Evolutionary conservation across 2,329 filamentous ascomycete genomes (phyloP).

Genomic region (Fusarium sterilihyphosum): DNA sequence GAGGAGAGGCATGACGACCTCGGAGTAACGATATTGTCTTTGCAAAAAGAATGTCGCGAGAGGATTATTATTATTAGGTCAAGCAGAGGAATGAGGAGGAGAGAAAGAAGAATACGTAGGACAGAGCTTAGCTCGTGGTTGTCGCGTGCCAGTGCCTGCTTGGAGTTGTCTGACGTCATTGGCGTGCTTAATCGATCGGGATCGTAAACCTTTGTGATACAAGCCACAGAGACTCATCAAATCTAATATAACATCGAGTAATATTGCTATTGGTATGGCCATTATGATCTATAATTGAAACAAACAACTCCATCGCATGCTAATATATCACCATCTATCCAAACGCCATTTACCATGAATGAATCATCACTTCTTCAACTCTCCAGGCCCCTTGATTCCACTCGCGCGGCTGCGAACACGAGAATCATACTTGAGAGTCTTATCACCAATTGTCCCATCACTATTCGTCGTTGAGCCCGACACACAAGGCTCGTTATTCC

Average conservation of each 20-base stretch:
- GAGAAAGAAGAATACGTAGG: background rate
- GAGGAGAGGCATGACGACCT: conserved; percentile 33
- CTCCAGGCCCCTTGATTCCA: conserved; percentile 28
- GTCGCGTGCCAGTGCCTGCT: conserved; percentile 32
- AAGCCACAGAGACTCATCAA: background rate
- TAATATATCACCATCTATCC: background rate
- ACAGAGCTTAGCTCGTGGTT: background rate
- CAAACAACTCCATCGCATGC: background rate
- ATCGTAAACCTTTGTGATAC: background rate
- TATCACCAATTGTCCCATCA: conserved; percentile 29
- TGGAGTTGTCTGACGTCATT: conserved; percentile 29
- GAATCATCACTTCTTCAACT: conserved; percentile 17
- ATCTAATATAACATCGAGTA: background rate
- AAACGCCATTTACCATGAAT: conserved; percentile 1
- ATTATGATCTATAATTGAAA: background rate
- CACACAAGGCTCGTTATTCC: conserved; percentile 32
- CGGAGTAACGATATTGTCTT: background rate
- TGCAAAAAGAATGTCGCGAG: background rate
- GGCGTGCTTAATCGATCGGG: conserved; percentile 13
- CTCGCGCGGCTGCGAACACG: conserved; percentile 34
- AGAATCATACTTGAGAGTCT: conserved; percentile 28
- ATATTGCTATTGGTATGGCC: background rate
- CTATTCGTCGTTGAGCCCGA: conserved; percentile 30
- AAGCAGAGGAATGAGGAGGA: background rate
- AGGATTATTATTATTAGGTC: background rate